Evolutionary conservation across 768 basidiomycete genomes (phyloP).

Genomic region (Suillus brevipes): DNA sequence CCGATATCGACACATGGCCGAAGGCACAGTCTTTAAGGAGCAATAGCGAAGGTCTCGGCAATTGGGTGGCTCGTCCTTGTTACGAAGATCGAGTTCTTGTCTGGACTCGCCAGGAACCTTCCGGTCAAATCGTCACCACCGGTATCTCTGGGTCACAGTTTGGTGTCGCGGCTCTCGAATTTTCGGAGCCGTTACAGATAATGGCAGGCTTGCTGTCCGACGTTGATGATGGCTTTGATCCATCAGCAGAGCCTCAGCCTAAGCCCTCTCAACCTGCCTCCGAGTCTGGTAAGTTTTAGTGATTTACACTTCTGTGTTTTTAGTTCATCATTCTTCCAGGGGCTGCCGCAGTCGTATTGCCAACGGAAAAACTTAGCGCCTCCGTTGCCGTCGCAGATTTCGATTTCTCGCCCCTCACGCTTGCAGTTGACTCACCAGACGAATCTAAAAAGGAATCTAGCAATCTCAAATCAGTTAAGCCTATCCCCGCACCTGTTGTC

Average conservation of each 20-base stretch:
- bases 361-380: background rate
- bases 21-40: slow-evolving; percentile 11
- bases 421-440: slow-evolving; percentile 2
- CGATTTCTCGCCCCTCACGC: background rate
- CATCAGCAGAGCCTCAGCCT: slow-evolving; percentile 17
- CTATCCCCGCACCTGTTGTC: slow-evolving; percentile 18
- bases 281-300: slow-evolving; percentile 22
- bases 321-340: slow-evolving; percentile 8
- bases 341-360: slow-evolving; percentile 7
- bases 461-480: slow-evolving; percentile 5
- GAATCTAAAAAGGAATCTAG: slow-evolving; percentile 8
- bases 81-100: slow-evolving; percentile 71
- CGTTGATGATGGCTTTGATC: slow-evolving; percentile 20
- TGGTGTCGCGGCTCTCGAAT: slow-evolving; percentile 73
- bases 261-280: slow-evolving; percentile 16
- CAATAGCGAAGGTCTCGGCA: slow-evolving; percentile 57
- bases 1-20: slow-evolving; percentile 15
- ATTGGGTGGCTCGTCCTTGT: slow-evolving; percentile 73
- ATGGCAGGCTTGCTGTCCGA: slow-evolving; percentile 50
- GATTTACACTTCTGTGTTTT: slow-evolving; percentile 2
- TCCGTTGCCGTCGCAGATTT: background rate
- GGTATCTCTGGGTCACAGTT: slow-evolving; percentile 49
- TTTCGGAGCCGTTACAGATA: slow-evolving; percentile 64
- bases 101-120: slow-evolving; percentile 46
- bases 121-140: slow-evolving; percentile 33